phyloP scores from a whole-genome alignment of 306 rosid genomes.

The Calophaca sinica region DNA sequence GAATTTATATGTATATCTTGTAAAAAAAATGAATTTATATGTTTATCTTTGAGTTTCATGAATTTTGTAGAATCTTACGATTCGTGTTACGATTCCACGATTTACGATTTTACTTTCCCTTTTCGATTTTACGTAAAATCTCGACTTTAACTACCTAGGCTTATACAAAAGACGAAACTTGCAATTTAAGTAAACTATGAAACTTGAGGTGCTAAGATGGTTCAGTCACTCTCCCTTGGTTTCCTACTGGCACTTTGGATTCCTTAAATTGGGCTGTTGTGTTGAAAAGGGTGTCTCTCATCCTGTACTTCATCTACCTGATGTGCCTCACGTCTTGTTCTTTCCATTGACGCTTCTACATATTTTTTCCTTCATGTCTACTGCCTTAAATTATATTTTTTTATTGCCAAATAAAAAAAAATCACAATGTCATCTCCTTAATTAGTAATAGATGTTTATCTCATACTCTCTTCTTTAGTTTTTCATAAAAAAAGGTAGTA shows the following conservation, averaged over 20 bases:
- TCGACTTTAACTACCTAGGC: too few relatives aligned
- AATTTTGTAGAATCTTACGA: too few relatives aligned
- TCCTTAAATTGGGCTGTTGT: constrained; percentile 22
- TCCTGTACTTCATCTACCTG: constrained; percentile 25
- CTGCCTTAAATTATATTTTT: constrained; percentile 15
- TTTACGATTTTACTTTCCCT: too few relatives aligned
- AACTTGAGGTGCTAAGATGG: constrained; percentile 38
- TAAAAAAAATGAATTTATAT: too few relatives aligned
- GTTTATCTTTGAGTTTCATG: too few relatives aligned
- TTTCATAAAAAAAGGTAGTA: constrained; percentile 9
- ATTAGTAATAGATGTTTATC: constrained; percentile 22
- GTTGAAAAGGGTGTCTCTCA: constrained; percentile 33
- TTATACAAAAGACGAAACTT: constrained; percentile 34
- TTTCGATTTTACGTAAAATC: too few relatives aligned
- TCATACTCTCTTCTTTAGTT: constrained; percentile 15
- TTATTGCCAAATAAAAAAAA: constrained; percentile 8
- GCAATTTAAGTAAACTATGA: constrained; percentile 28
- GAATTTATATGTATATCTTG: too few relatives aligned
- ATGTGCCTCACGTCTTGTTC: constrained; percentile 19
- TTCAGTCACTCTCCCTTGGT: constrained; percentile 18
- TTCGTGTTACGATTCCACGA: too few relatives aligned
- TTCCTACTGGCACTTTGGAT: constrained; percentile 13
- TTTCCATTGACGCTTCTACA: constrained; percentile 38
- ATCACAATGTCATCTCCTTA: constrained; percentile 17
- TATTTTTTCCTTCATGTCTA: constrained; percentile 28